Conservation (phyloP, 495 filamentous ascomycete species). For the Chlorociboria aeruginascens region DNA sequence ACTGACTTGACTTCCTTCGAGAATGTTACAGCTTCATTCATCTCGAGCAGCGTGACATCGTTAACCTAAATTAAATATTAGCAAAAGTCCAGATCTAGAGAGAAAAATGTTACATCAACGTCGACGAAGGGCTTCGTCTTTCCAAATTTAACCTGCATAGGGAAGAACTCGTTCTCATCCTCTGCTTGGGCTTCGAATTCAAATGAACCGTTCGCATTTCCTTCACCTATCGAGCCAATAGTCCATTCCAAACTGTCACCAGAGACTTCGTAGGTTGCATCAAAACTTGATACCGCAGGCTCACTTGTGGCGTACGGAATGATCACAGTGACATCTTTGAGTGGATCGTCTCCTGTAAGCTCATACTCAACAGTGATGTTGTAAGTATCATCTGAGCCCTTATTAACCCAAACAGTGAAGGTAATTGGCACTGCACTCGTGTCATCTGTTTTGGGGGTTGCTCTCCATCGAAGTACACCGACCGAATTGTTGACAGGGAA, state of each 20-base stretch:
- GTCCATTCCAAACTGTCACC: slow-evolving; percentile 92
- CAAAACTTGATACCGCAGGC: slow-evolving; percentile 81
- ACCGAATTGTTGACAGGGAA: slow-evolving; percentile 89
- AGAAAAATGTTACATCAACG: slow-evolving; percentile 58
- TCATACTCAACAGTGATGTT: slow-evolving; percentile 92
- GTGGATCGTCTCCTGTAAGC: slow-evolving; percentile 56
- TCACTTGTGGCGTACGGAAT: slow-evolving; percentile 78
- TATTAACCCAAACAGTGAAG: slow-evolving; percentile 93
- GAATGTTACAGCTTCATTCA: slow-evolving; percentile 73
- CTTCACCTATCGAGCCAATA: slow-evolving; percentile 69
- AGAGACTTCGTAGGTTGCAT: slow-evolving; percentile 86
- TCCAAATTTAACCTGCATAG: slow-evolving; percentile 83
- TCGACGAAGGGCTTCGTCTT: slow-evolving; percentile 80
- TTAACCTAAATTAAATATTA: slow-evolving; percentile 40
- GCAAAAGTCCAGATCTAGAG: not conserved
- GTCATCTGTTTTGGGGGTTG: slow-evolving; percentile 58
- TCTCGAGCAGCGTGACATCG: slow-evolving; percentile 59
- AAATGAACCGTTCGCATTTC: slow-evolving; percentile 71
- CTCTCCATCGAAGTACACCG: slow-evolving; percentile 80
- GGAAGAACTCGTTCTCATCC: slow-evolving; percentile 88
- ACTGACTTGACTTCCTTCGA: slow-evolving; percentile 81
- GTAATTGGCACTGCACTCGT: slow-evolving; percentile 70
- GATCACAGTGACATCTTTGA: slow-evolving; percentile 74
- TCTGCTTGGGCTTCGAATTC: slow-evolving; percentile 85
- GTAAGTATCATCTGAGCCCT: slow-evolving; percentile 62